Conservation (phyloP, 371 early-diverging fungal genomes). For the Mortierella sp. region DNA sequence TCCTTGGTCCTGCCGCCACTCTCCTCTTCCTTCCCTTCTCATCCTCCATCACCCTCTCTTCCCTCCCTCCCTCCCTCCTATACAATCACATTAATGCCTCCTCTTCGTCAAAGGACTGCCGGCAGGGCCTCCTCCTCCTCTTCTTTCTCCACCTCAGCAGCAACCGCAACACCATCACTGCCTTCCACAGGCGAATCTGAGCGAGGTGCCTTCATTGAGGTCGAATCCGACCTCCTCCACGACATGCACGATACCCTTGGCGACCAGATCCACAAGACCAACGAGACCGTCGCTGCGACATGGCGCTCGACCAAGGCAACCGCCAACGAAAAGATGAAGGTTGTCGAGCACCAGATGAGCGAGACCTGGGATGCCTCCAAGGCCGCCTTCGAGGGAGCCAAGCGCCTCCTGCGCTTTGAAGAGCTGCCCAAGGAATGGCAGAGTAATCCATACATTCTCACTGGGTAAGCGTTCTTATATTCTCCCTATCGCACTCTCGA, state of each 20-base stretch:
- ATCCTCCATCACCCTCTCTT: not conserved
- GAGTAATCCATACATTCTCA: slow-evolving; percentile 73
- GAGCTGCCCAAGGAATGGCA: slow-evolving; percentile 77
- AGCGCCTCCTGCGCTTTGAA: slow-evolving; percentile 69
- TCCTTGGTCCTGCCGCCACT: not conserved
- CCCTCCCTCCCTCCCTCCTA: slow-evolving; percentile 2
- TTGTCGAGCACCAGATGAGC: slow-evolving; percentile 53
- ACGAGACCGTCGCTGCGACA: slow-evolving; percentile 55
- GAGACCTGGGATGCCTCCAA: slow-evolving; percentile 73
- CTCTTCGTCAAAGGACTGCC: slow-evolving; percentile 39
- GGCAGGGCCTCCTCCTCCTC: slow-evolving; percentile 18
- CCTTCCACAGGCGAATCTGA: slow-evolving; percentile 24
- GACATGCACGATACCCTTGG: slow-evolving; percentile 55
- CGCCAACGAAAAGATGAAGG: slow-evolving; percentile 50
- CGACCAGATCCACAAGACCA: slow-evolving; percentile 48
- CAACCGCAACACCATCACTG: slow-evolving; percentile 6
- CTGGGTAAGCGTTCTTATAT: slow-evolving; percentile 43
- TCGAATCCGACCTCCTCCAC: slow-evolving; percentile 52
- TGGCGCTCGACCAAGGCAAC: slow-evolving; percentile 59
- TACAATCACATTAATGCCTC: slow-evolving; percentile 5
- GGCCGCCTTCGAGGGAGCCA: slow-evolving; percentile 72
- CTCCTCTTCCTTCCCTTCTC: not conserved
- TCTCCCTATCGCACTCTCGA: not conserved
- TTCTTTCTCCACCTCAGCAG: slow-evolving; percentile 13
- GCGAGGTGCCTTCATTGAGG: slow-evolving; percentile 40